A percentile compares a stretch with the other conserved stretches of the same genome.
Conservation (phyloP, 805 yeast species). For the Zygotorulaspora danielsina region DNA sequence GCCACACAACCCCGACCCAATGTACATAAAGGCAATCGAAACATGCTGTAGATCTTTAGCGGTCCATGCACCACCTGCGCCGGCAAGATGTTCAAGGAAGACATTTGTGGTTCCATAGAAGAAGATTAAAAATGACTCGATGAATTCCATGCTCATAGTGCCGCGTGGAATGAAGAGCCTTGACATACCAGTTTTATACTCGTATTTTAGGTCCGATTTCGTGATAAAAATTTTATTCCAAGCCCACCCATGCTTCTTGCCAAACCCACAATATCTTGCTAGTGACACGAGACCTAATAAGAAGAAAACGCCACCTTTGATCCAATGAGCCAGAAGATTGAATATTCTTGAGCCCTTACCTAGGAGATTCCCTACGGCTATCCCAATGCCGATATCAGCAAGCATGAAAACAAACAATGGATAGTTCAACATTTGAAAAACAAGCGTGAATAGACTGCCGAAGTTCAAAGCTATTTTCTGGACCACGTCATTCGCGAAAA, state of each 20-base stretch:
- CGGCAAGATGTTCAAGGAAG: constrained; percentile 83
- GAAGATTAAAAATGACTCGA: constrained; percentile 75
- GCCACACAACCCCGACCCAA: constrained; percentile 93
- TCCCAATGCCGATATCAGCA: constrained; percentile 49
- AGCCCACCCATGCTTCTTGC: constrained; percentile 73
- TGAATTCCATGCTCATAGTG: constrained; percentile 74
- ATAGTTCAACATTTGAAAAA: constrained; percentile 55
- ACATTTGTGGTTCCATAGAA: constrained; percentile 88
- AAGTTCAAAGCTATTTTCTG: constrained; percentile 25
- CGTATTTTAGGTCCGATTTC: constrained; percentile 18
- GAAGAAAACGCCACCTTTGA: constrained; percentile 90
- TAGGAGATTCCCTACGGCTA: constrained; percentile 61
- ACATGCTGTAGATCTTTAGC: constrained; percentile 88
- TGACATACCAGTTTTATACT: constrained; percentile 1
- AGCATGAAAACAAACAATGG: constrained; percentile 59
- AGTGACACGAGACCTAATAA: constrained; percentile 72
- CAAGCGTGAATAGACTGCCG: constrained; percentile 27
- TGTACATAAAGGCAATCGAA: constrained; percentile 84
- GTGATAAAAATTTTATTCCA: constrained; percentile 61
- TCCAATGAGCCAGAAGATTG: constrained; percentile 88
- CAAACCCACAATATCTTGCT: constrained; percentile 84
- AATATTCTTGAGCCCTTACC: constrained; percentile 68
- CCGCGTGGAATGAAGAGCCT: constrained; percentile 36
- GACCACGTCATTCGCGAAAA: constrained; percentile 35
- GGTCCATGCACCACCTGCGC: constrained; percentile 76